Conservation (phyloP, 169 alveolate genomes). For the Plasmodium relictum region DNA sequence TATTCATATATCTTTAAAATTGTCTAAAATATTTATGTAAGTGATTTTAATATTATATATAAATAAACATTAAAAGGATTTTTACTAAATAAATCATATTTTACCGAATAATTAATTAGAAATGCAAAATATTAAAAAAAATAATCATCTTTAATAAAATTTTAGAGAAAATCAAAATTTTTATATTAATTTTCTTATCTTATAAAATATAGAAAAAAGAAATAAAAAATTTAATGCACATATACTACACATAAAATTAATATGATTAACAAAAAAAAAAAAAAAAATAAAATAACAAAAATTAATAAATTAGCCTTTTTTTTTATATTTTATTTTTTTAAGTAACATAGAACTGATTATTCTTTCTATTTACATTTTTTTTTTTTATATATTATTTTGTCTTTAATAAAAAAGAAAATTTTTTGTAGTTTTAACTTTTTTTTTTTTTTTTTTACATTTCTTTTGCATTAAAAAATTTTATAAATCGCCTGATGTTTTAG, state of each 20-base stretch:
- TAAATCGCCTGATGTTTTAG: constrained; percentile 12
- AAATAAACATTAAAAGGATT: no score
- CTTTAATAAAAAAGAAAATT: constrained; percentile 38
- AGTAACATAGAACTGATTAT: not conserved
- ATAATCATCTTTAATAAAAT: not conserved
- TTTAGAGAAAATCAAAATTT: not conserved
- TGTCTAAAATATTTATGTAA: not conserved
- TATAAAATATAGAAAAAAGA: no score
- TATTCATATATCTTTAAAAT: not conserved
- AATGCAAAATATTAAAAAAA: no score
- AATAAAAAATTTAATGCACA: no score
- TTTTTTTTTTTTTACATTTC: not conserved
- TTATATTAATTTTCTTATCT: no score
- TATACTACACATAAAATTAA: no score
- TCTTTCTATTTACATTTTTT: constrained; percentile 13
- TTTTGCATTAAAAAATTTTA: not conserved
- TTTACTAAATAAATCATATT: no score
- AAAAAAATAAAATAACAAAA: no score
- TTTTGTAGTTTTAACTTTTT: constrained; percentile 11
- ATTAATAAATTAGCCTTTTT: no score
- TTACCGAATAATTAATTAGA: no score
- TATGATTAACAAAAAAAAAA: no score
- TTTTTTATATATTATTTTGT: constrained; percentile 19
- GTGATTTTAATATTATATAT: not conserved
- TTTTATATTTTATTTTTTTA: constrained; percentile 3